These are phyloP conservation scores for Scedosporium minutisporum DNA, from an alignment of 2,329 filamentous ascomycete species.

Conservation along the genomic window DNA sequence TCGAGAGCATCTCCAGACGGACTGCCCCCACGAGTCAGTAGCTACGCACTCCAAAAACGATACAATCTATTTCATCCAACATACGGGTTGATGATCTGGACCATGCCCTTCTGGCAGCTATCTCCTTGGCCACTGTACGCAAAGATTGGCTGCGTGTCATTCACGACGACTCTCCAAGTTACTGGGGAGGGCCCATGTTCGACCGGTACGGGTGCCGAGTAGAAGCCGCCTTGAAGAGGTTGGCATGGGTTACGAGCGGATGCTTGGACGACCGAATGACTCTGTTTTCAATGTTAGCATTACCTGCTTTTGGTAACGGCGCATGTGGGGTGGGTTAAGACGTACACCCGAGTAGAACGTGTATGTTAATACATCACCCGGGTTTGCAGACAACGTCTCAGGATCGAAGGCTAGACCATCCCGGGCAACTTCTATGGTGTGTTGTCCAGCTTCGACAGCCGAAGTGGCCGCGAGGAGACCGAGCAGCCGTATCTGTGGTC, in stretches of 20 bases:
- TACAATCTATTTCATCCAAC: slow-evolving; percentile 1
- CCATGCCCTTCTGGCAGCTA: slow-evolving; percentile 36
- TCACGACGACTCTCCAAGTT: slow-evolving; percentile 33
- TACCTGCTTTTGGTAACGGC: background rate
- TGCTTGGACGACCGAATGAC: slow-evolving; percentile 31
- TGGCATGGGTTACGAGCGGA: slow-evolving; percentile 29
- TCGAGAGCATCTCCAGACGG: background rate
- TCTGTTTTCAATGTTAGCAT: slow-evolving; percentile 13
- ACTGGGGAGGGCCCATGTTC: slow-evolving; percentile 15
- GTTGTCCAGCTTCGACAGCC: slow-evolving; percentile 16
- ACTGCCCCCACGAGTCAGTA: background rate
- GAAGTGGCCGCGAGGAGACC: background rate
- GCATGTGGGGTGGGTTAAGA: background rate
- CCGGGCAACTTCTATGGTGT: slow-evolving; percentile 26
- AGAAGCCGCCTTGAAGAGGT: slow-evolving; percentile 25
- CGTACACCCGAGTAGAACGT: slow-evolving; percentile 27
- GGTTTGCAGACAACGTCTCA: slow-evolving; percentile 20
- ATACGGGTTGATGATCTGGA: slow-evolving; percentile 27
- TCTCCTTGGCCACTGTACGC: slow-evolving; percentile 35
- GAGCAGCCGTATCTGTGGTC: background rate
- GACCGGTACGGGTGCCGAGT: slow-evolving; percentile 27
- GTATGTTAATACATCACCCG: slow-evolving; percentile 30
- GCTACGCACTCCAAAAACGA: background rate
- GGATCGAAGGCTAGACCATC: slow-evolving; percentile 27
- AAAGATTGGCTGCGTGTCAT: slow-evolving; percentile 37